phyloP scores from a whole-genome alignment of 2,329 filamentous ascomycete species.

The Pyrenophora teres region DNA sequence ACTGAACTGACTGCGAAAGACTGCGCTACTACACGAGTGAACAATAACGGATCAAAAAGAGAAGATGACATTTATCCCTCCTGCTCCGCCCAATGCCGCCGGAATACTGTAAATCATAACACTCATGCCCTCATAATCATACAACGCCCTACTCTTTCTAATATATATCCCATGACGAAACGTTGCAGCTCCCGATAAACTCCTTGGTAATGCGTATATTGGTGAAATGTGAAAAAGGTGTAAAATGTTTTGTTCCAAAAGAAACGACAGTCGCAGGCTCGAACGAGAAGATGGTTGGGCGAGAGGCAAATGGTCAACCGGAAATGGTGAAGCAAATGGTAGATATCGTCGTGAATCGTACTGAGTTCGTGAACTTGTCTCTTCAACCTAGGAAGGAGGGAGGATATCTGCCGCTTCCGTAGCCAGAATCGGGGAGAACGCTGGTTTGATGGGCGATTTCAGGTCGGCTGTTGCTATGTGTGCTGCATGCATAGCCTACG shows the following conservation, averaged over 20 bases:
- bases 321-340: not conserved
- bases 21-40: constrained; percentile 1
- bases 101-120: constrained; percentile 16
- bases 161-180: constrained; percentile 18
- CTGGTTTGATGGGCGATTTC: constrained; percentile 23
- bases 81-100: constrained; percentile 20
- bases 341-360: not conserved
- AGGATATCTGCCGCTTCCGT: constrained; percentile 33
- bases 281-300: constrained; percentile 21
- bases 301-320: not conserved
- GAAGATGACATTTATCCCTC: not conserved
- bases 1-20: constrained; percentile 5
- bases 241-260: constrained; percentile 14
- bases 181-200: constrained; percentile 18
- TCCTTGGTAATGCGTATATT: constrained; percentile 34
- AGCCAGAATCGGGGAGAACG: constrained; percentile 38
- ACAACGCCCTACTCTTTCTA: constrained; percentile 3
- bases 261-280: constrained; percentile 29
- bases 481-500: constrained; percentile 78
- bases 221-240: constrained; percentile 14
- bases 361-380: not conserved
- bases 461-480: constrained; percentile 53
- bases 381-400: constrained; percentile 19
- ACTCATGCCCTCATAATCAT: constrained; percentile 19
- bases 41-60: not conserved